Percentiles rank a stretch among this genome's conserved stretches.
Conservation (phyloP, 1,284 basidiomycete genomes). For the Ustilago lituana region DNA sequence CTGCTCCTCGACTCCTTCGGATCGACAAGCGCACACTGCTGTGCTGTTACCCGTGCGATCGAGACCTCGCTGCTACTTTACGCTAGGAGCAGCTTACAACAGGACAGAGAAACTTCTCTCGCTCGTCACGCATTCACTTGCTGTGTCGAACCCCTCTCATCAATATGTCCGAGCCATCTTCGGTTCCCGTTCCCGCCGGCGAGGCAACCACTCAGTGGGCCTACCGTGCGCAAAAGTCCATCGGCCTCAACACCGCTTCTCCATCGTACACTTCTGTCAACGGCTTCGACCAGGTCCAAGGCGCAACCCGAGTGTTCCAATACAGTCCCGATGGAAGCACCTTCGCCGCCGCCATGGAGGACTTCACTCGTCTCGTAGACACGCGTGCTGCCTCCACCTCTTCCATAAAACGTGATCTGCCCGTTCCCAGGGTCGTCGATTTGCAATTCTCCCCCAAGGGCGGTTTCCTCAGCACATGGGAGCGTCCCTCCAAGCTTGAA, state of each 20-base stretch:
- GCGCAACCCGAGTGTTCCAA: constrained; percentile 77
- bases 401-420: constrained; percentile 52
- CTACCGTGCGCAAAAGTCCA: constrained; percentile 88
- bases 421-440: constrained; percentile 79
- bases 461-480: constrained; percentile 92
- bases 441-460: constrained; percentile 90
- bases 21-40: constrained; percentile 5
- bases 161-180: constrained; percentile 38
- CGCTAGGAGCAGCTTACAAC: neutral
- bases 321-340: constrained; percentile 89
- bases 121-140: constrained; percentile 30
- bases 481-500: constrained; percentile 81
- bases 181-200: constrained; percentile 28
- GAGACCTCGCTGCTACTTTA: neutral
- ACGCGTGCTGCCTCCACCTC: constrained; percentile 58
- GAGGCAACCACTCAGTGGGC: constrained; percentile 55
- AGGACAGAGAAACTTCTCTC: too few species aligned
- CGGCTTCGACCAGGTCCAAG: constrained; percentile 75
- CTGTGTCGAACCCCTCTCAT: constrained; percentile 5
- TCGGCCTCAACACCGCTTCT: constrained; percentile 83
- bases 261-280: constrained; percentile 79
- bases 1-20: too few species aligned
- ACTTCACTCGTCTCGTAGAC: constrained; percentile 80
- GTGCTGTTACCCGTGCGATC: neutral
- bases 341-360: constrained; percentile 83